These are phyloP conservation scores for Talaromyces atroroseus DNA, from an alignment of 2,329 filamentous ascomycete species.

Conservation along the genomic window DNA sequence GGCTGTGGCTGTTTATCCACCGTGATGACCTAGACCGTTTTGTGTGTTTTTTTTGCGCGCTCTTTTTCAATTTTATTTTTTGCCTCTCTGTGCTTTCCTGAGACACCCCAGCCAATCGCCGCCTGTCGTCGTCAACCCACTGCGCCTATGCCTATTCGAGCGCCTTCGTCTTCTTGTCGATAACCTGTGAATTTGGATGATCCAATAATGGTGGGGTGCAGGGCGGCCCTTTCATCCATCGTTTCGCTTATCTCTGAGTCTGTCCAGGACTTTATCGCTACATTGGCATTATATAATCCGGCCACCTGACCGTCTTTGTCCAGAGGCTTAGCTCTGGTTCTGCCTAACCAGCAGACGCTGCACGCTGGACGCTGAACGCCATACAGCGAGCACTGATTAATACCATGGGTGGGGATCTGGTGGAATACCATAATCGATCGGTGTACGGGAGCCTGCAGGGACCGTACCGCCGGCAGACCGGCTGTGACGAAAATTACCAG, in stretches of 20 bases:
- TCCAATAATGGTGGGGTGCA: too few species aligned
- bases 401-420: not conserved
- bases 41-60: not conserved
- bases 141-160: too few species aligned
- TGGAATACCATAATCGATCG: not conserved
- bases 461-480: not conserved
- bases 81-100: not conserved
- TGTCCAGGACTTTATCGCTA: too few species aligned
- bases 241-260: too few species aligned
- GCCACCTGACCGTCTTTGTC: not conserved
- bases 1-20: slow-evolving; percentile 12
- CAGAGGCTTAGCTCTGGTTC: not conserved
- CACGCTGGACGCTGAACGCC: too few species aligned
- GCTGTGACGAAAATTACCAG: not conserved
- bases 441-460: not conserved
- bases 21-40: slow-evolving; percentile 1
- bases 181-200: too few species aligned
- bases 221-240: too few species aligned
- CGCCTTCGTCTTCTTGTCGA: too few species aligned
- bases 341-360: not conserved
- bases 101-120: not conserved
- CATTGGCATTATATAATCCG: too few species aligned
- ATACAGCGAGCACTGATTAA: not conserved
- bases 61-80: not conserved
- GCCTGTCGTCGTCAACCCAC: too few species aligned